Conservation (phyloP, 305 asterid genomes). For the Petunia hybrid region DNA sequence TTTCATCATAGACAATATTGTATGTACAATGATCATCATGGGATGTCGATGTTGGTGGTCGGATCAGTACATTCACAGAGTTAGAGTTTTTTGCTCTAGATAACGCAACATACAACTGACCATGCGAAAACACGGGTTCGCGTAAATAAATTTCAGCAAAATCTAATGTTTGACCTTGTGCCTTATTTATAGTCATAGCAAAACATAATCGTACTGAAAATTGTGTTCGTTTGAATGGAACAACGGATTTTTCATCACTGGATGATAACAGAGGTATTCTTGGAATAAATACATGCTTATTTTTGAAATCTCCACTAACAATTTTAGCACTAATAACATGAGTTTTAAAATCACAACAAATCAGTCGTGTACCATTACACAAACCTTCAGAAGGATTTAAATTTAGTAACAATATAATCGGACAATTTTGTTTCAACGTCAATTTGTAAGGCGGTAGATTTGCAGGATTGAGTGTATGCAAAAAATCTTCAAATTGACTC, state of each 20-base stretch:
- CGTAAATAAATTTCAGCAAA: too few relatives aligned
- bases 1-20: too few relatives aligned
- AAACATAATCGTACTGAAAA: too few relatives aligned
- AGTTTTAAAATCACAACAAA: not conserved
- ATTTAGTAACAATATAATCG: conserved; percentile 26
- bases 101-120: too few relatives aligned
- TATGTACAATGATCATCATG: too few relatives aligned
- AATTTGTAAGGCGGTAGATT: conserved; percentile 29
- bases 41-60: too few relatives aligned
- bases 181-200: too few relatives aligned
- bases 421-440: conserved; percentile 21
- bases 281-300: conserved; percentile 27
- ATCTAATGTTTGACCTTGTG: too few relatives aligned
- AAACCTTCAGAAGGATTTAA: conserved; percentile 28
- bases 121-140: too few relatives aligned
- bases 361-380: conserved; percentile 38
- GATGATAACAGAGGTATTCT: not conserved
- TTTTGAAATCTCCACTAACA: not conserved
- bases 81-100: too few relatives aligned
- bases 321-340: conserved; percentile 11
- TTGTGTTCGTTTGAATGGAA: not conserved
- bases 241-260: not conserved
- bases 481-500: not conserved
- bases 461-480: conserved; percentile 20
- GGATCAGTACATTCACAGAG: too few relatives aligned